Evolutionary conservation across 495 filamentous ascomycete genomes (phyloP).

Genomic region (Oidiodendron maius): DNA sequence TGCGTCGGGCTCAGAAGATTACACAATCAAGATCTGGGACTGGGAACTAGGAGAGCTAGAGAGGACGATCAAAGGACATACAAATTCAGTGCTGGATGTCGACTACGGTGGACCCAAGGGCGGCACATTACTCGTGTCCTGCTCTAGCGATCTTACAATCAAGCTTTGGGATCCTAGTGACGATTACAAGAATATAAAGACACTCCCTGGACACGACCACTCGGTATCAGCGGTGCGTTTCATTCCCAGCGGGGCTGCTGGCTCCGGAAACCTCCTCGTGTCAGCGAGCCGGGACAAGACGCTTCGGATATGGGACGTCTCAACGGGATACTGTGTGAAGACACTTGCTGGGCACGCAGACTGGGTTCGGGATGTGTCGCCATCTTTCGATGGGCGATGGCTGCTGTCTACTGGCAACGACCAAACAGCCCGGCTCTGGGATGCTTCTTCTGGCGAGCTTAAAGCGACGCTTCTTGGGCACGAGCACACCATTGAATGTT

Average conservation of each 20-base stretch:
- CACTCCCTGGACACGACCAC: slow-evolving; percentile 89
- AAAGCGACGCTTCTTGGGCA: slow-evolving; percentile 83
- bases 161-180: slow-evolving; percentile 94
- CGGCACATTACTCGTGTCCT: slow-evolving; percentile 81
- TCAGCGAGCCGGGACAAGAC: slow-evolving; percentile 79
- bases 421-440: slow-evolving; percentile 78
- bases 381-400: slow-evolving; percentile 77
- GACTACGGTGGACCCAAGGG: slow-evolving; percentile 89
- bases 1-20: slow-evolving; percentile 86
- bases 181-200: slow-evolving; percentile 94
- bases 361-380: slow-evolving; percentile 83
- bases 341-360: slow-evolving; percentile 76
- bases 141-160: slow-evolving; percentile 86
- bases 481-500: slow-evolving; percentile 87
- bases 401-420: slow-evolving; percentile 80
- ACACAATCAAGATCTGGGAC: slow-evolving; percentile 93
- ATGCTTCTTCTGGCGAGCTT: slow-evolving; percentile 65
- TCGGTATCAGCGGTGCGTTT: slow-evolving; percentile 84
- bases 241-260: slow-evolving; percentile 71
- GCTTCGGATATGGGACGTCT: slow-evolving; percentile 85
- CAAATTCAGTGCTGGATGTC: slow-evolving; percentile 80
- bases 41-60: slow-evolving; percentile 95
- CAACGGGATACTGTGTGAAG: slow-evolving; percentile 87
- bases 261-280: slow-evolving; percentile 71
- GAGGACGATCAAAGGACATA: slow-evolving; percentile 88